Percentiles rank a stretch among this genome's conserved stretches.
Conservation (phyloP, 1,284 basidiomycete genomes). For the Phaffia rhodozyma region DNA sequence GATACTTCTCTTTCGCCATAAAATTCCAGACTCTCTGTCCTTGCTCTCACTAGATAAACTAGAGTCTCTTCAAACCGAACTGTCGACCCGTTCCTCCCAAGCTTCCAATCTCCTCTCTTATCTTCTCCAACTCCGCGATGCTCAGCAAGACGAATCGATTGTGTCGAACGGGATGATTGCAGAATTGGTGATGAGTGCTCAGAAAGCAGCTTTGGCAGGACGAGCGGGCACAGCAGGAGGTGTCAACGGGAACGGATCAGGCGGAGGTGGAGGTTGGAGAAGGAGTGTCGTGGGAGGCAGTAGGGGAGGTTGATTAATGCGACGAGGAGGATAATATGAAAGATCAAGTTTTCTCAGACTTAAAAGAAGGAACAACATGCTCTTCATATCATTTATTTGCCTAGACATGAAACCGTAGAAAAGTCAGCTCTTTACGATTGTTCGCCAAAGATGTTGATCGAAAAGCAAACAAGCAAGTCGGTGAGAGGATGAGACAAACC, state of each 20-base stretch:
- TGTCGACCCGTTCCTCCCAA: constrained; percentile 55
- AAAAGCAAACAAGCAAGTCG: no score
- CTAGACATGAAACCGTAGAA: no score
- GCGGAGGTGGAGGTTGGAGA: constrained; percentile 5
- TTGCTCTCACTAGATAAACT: constrained; percentile 55
- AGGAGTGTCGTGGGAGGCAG: neutral
- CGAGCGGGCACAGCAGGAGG: neutral
- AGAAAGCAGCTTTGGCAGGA: constrained; percentile 22
- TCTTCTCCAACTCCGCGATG: constrained; percentile 67
- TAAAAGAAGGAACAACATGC: no score
- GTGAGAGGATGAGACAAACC: constrained; percentile 33
- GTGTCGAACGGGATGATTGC: constrained; percentile 35
- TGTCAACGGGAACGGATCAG: neutral
- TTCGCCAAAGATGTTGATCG: no score
- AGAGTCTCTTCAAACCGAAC: constrained; percentile 51
- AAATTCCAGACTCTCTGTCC: constrained; percentile 51
- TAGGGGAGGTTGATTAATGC: neutral
- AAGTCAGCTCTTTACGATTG: no score
- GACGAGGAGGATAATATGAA: no score
- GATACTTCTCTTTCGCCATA: neutral
- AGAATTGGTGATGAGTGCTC: constrained; percentile 35
- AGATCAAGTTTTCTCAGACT: no score
- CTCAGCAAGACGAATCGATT: constrained; percentile 66
- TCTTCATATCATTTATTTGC: no score
- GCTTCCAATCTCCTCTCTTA: constrained; percentile 64